These are phyloP conservation scores for Ilex asprella DNA, from an alignment of 257 asterid species.

Conservation along the genomic window DNA sequence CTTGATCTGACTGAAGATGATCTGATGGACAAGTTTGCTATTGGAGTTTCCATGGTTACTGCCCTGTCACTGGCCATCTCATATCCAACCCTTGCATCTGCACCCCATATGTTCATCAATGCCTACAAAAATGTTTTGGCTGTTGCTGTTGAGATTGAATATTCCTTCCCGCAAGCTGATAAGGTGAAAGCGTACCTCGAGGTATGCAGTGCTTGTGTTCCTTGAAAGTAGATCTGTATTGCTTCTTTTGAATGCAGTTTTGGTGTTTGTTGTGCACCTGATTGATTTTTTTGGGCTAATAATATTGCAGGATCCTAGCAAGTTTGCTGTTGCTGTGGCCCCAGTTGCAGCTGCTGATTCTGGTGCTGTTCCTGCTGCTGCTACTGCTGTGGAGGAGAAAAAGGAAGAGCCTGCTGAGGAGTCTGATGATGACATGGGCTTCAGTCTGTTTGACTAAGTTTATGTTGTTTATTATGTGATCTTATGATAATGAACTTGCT, in stretches of 20 bases:
- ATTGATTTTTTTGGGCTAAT: not conserved
- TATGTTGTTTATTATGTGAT: too few species aligned
- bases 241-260: not conserved
- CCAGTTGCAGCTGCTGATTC: constrained; percentile 39
- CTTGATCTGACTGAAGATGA: constrained; percentile 87
- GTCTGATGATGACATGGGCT: constrained; percentile 83
- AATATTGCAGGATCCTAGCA: constrained; percentile 60
- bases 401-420: constrained; percentile 70
- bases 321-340: constrained; percentile 62
- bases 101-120: constrained; percentile 84
- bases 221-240: too few species aligned
- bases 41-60: constrained; percentile 73
- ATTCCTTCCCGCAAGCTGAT: constrained; percentile 85
- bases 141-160: constrained; percentile 64
- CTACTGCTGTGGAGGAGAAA: constrained; percentile 50
- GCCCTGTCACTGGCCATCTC: constrained; percentile 65
- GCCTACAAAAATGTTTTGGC: constrained; percentile 77
- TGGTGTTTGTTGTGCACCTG: not conserved
- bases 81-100: constrained; percentile 86
- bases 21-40: constrained; percentile 60
- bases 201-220: constrained; percentile 17
- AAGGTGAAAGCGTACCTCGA: constrained; percentile 80
- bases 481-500: too few species aligned
- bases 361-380: constrained; percentile 38
- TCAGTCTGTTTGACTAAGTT: constrained; percentile 60